Evolutionary conservation across 768 basidiomycete genomes (phyloP).

Genomic region (Pseudohyphozyma bogoriensis): DNA sequence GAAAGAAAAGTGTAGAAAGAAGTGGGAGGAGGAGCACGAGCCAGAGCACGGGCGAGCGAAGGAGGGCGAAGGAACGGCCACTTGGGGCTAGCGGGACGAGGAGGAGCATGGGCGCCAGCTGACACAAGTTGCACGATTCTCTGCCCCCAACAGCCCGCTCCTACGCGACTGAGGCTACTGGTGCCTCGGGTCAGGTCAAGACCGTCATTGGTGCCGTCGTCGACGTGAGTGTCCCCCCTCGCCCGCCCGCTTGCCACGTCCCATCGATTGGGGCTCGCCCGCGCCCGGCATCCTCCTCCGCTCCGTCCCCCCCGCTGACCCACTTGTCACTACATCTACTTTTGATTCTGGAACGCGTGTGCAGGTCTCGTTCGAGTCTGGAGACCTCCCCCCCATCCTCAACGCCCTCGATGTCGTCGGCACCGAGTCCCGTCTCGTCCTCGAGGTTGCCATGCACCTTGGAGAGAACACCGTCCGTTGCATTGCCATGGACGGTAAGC

Average conservation of each 20-base stretch:
- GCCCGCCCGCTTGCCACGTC: background rate
- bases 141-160: constrained; percentile 26
- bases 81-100: background rate
- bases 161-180: constrained; percentile 30
- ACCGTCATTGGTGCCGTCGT: constrained; percentile 99
- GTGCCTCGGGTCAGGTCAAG: constrained; percentile 42
- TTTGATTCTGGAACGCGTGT: background rate
- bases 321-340: too few relatives aligned
- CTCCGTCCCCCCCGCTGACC: background rate
- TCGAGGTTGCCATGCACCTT: constrained; percentile 95
- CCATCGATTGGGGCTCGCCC: background rate
- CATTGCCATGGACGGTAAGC: constrained; percentile 76
- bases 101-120: background rate
- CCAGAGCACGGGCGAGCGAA: background rate
- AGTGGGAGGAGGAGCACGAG: background rate
- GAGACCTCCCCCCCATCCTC: constrained; percentile 90
- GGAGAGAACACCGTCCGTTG: constrained; percentile 99
- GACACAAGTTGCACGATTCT: background rate
- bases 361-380: constrained; percentile 76
- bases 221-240: constrained; percentile 59
- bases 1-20: background rate
- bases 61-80: background rate
- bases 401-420: constrained; percentile 97
- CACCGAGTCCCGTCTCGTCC: constrained; percentile 95
- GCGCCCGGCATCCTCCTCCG: background rate